phyloP scores from a whole-genome alignment of 805 yeast species.

The Saturnispora halmiae region DNA sequence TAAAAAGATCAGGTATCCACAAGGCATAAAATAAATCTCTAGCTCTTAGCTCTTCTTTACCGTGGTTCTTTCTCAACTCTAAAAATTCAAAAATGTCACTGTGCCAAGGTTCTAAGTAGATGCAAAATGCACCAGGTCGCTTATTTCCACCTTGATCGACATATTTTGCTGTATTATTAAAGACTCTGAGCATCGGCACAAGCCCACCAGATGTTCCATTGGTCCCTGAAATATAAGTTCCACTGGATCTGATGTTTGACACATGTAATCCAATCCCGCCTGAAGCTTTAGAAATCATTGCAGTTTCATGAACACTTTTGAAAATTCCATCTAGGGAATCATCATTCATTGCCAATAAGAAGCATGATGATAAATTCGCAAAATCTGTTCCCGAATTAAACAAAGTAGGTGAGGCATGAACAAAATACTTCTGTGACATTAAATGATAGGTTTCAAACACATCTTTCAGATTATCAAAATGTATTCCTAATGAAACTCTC shows the following conservation, averaged over 20 bases:
- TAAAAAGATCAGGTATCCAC: slow-evolving; percentile 92
- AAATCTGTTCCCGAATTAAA: slow-evolving; percentile 88
- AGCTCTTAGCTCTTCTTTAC: slow-evolving; percentile 89
- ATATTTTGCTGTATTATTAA: slow-evolving; percentile 90
- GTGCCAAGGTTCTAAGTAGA: slow-evolving; percentile 97
- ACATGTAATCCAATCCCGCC: slow-evolving; percentile 94
- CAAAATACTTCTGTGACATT: slow-evolving; percentile 82
- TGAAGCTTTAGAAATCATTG: slow-evolving; percentile 85
- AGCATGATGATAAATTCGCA: slow-evolving; percentile 86
- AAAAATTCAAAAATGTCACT: slow-evolving; percentile 80
- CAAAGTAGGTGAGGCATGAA: slow-evolving; percentile 92
- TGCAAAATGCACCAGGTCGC: slow-evolving; percentile 95
- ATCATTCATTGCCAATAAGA: slow-evolving; percentile 81
- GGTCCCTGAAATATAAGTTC: slow-evolving; percentile 83
- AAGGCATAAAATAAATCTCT: slow-evolving; percentile 88
- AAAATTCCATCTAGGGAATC: slow-evolving; percentile 95
- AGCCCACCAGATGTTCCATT: slow-evolving; percentile 89
- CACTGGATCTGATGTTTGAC: slow-evolving; percentile 78
- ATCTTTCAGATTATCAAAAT: slow-evolving; percentile 52
- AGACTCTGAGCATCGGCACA: slow-evolving; percentile 93
- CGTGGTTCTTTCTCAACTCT: slow-evolving; percentile 86
- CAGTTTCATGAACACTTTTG: slow-evolving; percentile 79
- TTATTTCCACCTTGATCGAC: slow-evolving; percentile 98
- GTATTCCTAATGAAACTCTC: slow-evolving; percentile 91
- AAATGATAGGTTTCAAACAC: slow-evolving; percentile 76